phyloP scores from a whole-genome alignment of 2,329 filamentous ascomycete species.

The Bretziella fagacearum region DNA sequence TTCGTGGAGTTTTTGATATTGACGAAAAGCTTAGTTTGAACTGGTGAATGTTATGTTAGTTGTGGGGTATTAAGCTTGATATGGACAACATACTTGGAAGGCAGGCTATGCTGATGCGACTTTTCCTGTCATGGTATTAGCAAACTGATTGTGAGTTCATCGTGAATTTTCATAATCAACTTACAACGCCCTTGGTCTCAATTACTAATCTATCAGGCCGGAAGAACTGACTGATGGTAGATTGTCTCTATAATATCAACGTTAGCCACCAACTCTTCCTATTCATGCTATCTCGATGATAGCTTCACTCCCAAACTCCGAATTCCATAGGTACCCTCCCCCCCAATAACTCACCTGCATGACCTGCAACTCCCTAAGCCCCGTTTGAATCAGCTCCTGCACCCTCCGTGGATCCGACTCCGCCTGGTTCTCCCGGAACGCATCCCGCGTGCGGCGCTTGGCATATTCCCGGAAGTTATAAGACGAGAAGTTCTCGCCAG shows the following conservation, averaged over 20 bases:
- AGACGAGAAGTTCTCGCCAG: conserved; percentile 69
- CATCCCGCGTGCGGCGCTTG: conserved; percentile 73
- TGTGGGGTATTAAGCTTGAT: background rate
- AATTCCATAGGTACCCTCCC: background rate
- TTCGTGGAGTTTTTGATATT: background rate
- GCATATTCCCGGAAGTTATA: conserved; percentile 99
- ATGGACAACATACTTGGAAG: background rate
- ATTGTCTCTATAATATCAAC: conserved; percentile 65
- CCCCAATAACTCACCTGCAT: conserved; percentile 56
- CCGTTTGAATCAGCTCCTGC: conserved; percentile 80
- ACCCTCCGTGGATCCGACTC: conserved; percentile 59
- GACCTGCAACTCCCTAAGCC: conserved; percentile 68
- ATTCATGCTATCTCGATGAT: background rate
- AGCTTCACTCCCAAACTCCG: background rate
- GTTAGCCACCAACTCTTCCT: background rate
- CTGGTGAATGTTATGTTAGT: background rate
- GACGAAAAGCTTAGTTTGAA: background rate
- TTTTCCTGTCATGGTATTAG: conserved; percentile 11
- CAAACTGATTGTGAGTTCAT: background rate
- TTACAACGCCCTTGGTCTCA: conserved; percentile 30
- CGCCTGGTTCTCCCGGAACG: conserved; percentile 64
- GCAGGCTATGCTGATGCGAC: conserved; percentile 7
- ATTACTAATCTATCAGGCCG: conserved; percentile 83
- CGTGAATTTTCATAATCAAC: background rate
- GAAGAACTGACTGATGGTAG: conserved; percentile 85